Base-by-base conservation (phyloP, 1,284 basidiomycete genomes). In the Sutorius eximius region DNA sequence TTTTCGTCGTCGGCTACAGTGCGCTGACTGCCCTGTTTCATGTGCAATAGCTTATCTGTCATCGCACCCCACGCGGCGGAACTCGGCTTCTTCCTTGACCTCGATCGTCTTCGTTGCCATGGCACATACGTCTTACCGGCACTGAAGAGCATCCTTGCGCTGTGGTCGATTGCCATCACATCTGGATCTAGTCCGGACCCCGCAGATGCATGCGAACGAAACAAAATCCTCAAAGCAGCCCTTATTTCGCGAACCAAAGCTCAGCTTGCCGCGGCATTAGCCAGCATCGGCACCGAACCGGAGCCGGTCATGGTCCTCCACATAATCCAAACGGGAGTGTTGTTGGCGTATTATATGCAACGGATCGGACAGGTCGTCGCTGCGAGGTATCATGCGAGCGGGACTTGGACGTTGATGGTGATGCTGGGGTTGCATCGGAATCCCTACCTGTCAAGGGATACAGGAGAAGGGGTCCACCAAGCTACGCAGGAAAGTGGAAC, bases 311-410 rank as follows among this genome's bases (percentile, higher is more conserved):
- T 68, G 20, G 58, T 75, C 20, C 55, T 80, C n/a, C 72, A 81
- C 34, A 67, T 74, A n/a, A 67, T 82, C 13, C 80, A 82, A 53
- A 72, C 80, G 0, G 77, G 79, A 24, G 65, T 78, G 9, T 67
- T 82, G 20, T 63, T 82, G 36, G 70, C 74, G 0, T 66, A 71
- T 41, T 80, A 78, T 57, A 75, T 79, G 57, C 75, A 77, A 49
- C 61, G 70, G 22, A 65, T 68, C 22, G 79, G 78, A 5, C 68
- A 74, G 32, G 65, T 72, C 33, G 57, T 75, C 0, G 77, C 78
- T 24, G 81, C 75, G 3, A 73, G 74, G 50, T 75, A 75, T 53
- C 75, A 79, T 42, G 72, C 72, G 12, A 73, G 73, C 50, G 72
- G 74, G 0, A 75, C 75, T 0, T 70, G 71, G 16, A 63, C 73